These are phyloP conservation scores for Rhazya stricta DNA, from an alignment of 257 asterid genomes.

Conservation along the genomic window DNA sequence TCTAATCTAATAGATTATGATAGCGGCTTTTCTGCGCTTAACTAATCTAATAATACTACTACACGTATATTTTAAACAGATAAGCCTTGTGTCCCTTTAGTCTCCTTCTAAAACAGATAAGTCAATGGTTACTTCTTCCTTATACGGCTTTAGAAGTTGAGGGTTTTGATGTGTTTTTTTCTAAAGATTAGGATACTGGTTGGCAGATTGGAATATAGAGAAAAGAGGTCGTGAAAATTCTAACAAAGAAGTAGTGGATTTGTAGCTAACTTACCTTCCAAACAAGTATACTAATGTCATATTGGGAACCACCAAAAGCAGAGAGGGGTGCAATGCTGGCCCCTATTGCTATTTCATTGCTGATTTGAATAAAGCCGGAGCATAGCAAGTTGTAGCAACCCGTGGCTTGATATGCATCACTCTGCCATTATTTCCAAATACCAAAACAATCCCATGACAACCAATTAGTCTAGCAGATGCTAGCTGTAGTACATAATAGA, in stretches of 20 bases:
- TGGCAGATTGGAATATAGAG: no score
- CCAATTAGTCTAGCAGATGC: neutral
- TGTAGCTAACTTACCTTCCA: slow-evolving; percentile 62
- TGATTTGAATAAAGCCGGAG: slow-evolving; percentile 76
- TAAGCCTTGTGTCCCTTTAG: no score
- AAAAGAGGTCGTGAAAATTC: no score
- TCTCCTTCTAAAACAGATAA: no score
- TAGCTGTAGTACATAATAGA: slow-evolving; percentile 17
- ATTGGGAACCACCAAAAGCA: slow-evolving; percentile 47
- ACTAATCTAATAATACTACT: neutral
- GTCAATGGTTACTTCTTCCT: no score
- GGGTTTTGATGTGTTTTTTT: no score
- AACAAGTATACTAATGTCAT: slow-evolving; percentile 76
- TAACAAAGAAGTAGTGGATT: neutral
- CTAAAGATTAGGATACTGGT: no score
- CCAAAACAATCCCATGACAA: slow-evolving; percentile 18
- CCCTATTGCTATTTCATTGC: slow-evolving; percentile 70
- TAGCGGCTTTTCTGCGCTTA: neutral
- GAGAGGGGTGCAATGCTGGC: slow-evolving; percentile 80
- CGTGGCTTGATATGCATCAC: slow-evolving; percentile 79
- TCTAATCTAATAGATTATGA: neutral
- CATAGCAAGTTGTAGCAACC: slow-evolving; percentile 87
- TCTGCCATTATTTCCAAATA: slow-evolving; percentile 47
- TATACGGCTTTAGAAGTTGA: no score
- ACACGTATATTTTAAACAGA: no score